Base-by-base conservation (phyloP, 129 eudicot species). In the Ambrosia trifida region DNA sequence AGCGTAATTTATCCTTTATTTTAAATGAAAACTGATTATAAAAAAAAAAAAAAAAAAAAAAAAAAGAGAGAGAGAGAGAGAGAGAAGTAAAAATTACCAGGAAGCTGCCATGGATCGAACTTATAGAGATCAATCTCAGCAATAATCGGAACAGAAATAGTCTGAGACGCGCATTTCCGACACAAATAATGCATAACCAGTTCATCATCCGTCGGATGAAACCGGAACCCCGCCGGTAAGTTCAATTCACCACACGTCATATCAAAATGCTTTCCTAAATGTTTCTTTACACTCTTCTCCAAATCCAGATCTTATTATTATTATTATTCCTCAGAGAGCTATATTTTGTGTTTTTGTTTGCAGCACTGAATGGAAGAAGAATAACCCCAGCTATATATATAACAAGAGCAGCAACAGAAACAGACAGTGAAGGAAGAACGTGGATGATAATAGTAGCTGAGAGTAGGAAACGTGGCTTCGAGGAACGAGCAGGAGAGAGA, bases 71-170 rank as follows among this genome's bases (percentile, higher is more conserved):
- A n/a, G n/a, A n/a, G n/a, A 20, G 10, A 11, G 6, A 4, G 16
- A 2, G 2, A 28, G 69, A 16, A 6, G 14, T 45, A 5, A 50
- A 50, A 56, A 33, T 52, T 79, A 87, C 94, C 89, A 30, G 89
- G 94, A 62, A 87, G 89, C 36, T 87, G 81, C 94, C 94, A 87
- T 7, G 94, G 94, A 77, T 87, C 85, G 66, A 84, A 82, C 73
- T 87, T 87, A 66, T 87, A 87, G 7, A 87, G 80, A 82, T 87
- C 89, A 52, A 87, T 82, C 24, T 84, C 94, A 7, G 94, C 89
- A 0, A 87, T 79, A 35, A 87, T 80, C 2, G 89, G 85, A 16
- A 70, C 89, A 3, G 79, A 45, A 52, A 87, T 84, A 17, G 75
- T 10, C 36, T 87, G 85, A 11, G 89, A 76, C 24, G 89, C 85